These are phyloP conservation scores for Suillus cothurnatus DNA, from an alignment of 768 basidiomycete genomes.

Conservation along the genomic window DNA sequence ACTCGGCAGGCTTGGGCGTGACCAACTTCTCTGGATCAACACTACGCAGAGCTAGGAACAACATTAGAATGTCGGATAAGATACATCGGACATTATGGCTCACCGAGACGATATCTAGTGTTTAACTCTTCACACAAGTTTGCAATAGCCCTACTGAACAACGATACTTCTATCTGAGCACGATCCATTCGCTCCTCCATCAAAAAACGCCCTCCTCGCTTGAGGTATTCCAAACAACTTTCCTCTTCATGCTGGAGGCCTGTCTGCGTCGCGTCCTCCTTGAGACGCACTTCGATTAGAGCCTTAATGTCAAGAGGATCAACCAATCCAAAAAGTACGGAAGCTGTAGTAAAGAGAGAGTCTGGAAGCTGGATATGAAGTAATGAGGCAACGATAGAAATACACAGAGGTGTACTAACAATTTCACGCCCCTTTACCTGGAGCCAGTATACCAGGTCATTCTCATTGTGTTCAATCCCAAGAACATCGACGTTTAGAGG, in stretches of 20 bases:
- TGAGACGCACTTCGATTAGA: background rate
- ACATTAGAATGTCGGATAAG: background rate
- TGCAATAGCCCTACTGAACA: background rate
- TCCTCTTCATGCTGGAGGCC: background rate
- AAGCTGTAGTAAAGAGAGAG: background rate
- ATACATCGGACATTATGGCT: background rate
- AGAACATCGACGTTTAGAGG: background rate
- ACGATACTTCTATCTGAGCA: background rate
- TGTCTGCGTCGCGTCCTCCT: background rate
- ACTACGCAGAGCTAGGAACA: background rate
- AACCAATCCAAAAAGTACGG: background rate
- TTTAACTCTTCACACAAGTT: background rate
- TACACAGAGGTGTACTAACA: background rate
- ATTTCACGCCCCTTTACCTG: background rate
- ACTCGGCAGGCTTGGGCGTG: background rate
- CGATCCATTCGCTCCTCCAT: background rate
- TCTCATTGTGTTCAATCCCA: no score
- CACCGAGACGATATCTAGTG: slow-evolving; percentile 18
- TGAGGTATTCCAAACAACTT: background rate
- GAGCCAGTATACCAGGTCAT: background rate
- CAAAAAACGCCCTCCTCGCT: background rate
- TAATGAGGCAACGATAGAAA: no score
- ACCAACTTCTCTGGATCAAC: background rate
- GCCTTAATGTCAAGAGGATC: background rate
- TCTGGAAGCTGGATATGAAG: background rate